Evolutionary conservation across 345 rosid genomes (phyloP), one percentile per base, ranked within the genome.

Genomic region (Gossypium rotundifolium): DNA sequence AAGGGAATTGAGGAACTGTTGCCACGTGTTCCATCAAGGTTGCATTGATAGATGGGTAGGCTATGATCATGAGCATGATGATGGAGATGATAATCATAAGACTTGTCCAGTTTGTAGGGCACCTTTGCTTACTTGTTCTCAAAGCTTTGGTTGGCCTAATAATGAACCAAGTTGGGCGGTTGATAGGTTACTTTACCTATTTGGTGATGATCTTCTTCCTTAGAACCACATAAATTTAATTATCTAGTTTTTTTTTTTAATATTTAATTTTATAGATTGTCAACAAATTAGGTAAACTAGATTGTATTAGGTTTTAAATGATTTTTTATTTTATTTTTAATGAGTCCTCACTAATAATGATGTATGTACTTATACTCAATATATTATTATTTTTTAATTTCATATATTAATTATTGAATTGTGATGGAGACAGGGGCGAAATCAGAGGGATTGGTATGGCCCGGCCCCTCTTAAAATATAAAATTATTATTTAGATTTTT

Each of bases 161-260:
- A 77, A 79, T 2, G 93, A 95, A 77, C 98, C 97, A 2, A 93
- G 92, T 79, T 95, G 99, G 99, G 98, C 94, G 4, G 96, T 93
- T 0, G 98, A 95, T 65, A 85, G 90, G 45, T 83, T 95, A 58
- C 86, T 95, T 11, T 95, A 93, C 84, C 88, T 95, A 9, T 95
- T 95, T 52, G 99, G 94, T 2, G 99, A 95, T 64, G 98, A 95
- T 75, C 80, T 93, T 71, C 81, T 84, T 33, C 66, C 78, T 38
- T 90, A 57, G 84, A 70, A n/a, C 49, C 25, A 18, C n/a, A 3
- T 17, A 71, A 1, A 33, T 33, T 33, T 33, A 55, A 9, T 70
- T 20, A 52, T 52, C 23, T 11, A 4, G 7, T 46, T 67, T 67
- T 67, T 17, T 33, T 45, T 57, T 68, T 68, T 16, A 25, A 49